Conservation (phyloP, 768 basidiomycete species). For the Tylopilus balloui region DNA sequence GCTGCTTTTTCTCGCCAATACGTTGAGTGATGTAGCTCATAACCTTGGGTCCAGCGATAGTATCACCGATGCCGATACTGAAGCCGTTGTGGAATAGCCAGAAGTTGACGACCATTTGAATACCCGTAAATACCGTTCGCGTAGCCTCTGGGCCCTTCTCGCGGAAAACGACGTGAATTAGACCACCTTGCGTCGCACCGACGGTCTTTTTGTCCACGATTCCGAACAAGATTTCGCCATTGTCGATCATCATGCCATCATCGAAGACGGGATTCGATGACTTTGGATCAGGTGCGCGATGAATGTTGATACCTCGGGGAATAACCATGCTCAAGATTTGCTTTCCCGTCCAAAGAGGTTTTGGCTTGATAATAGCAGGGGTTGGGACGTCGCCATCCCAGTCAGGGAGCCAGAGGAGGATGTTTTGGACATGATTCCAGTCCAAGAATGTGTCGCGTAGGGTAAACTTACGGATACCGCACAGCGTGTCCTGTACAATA, state of each 20-base stretch:
- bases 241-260: conserved; percentile 94
- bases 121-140: conserved; percentile 83
- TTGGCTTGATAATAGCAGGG: conserved; percentile 94
- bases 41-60: conserved; percentile 85
- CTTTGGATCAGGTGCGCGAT: conserved; percentile 74
- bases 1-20: conserved; percentile 74
- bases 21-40: conserved; percentile 84
- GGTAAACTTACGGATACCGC: conserved; percentile 96
- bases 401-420: conserved; percentile 94
- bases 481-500: conserved; percentile 98
- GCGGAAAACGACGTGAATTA: conserved; percentile 94
- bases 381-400: conserved; percentile 94
- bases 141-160: conserved; percentile 95
- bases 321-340: conserved; percentile 91
- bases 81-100: conserved; percentile 99
- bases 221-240: conserved; percentile 93
- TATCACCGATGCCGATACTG: conserved; percentile 98
- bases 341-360: conserved; percentile 97
- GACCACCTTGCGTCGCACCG: conserved; percentile 89
- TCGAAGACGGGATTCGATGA: conserved; percentile 81
- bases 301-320: conserved; percentile 93
- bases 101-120: conserved; percentile 95
- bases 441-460: conserved; percentile 93
- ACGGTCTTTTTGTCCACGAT: conserved; percentile 99
- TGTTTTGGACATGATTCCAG: conserved; percentile 94